A percentile compares a stretch with the other conserved stretches of the same genome.
Conservation (phyloP, 441 rosid genomes). For the Gossypium schwendimanii region DNA sequence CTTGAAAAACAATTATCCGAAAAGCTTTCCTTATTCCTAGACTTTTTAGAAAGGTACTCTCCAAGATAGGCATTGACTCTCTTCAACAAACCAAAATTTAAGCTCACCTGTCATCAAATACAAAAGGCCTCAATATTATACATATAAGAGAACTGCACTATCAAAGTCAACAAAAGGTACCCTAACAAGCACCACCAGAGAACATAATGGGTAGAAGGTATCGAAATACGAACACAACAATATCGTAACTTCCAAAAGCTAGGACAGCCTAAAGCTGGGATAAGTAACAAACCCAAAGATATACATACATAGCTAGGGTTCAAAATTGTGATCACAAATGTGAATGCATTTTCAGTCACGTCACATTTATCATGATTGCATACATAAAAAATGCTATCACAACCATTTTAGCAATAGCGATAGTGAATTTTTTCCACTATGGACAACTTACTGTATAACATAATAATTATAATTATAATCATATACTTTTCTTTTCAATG, state of each 20-base stretch:
- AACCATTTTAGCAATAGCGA: background rate
- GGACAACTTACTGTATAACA: background rate
- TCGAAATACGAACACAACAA: background rate
- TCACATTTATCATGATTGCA: background rate
- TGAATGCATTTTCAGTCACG: background rate
- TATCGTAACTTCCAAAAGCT: background rate
- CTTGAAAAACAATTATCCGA: constrained; percentile 45
- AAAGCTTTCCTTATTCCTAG: constrained; percentile 31
- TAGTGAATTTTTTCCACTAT: background rate
- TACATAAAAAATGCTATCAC: background rate
- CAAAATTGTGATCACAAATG: background rate
- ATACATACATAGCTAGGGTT: background rate
- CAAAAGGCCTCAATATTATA: constrained; percentile 2
- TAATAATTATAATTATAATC: background rate
- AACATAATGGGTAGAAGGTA: background rate
- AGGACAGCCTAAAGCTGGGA: background rate
- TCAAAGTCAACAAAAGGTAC: constrained; percentile 2
- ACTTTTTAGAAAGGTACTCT: constrained; percentile 47
- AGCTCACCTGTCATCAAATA: constrained; percentile 47
- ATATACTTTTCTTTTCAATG: background rate
- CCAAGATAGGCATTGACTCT: constrained; percentile 56
- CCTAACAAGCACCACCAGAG: background rate
- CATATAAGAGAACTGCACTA: background rate
- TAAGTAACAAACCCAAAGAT: background rate
- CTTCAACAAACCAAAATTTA: constrained; percentile 50